phyloP scores from a whole-genome alignment of 202 grass and related monocot species.

The Hordeum pubiflorum region DNA sequence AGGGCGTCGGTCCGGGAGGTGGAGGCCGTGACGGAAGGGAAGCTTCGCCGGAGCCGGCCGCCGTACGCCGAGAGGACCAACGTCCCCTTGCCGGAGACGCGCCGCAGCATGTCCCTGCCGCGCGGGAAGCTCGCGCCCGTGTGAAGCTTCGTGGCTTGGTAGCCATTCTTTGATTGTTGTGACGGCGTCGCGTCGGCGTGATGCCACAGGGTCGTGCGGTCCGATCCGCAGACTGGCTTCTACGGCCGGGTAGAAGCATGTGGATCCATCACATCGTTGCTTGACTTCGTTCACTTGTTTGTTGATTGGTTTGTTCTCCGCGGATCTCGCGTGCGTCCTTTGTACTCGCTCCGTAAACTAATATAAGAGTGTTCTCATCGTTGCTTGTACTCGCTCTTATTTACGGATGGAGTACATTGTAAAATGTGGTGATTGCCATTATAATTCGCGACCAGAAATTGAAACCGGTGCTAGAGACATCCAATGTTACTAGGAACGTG shows the following conservation, averaged over 20 bases:
- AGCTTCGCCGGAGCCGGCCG: slow-evolving; percentile 45
- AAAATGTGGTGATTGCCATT: not conserved
- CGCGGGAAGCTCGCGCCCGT: slow-evolving; percentile 40
- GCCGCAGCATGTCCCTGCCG: slow-evolving; percentile 55
- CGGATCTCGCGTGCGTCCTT: not conserved
- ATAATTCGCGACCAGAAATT: not conserved
- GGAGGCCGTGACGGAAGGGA: slow-evolving; percentile 51
- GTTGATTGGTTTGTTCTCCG: not conserved
- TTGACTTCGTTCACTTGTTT: not conserved
- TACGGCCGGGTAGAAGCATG: slow-evolving; percentile 21
- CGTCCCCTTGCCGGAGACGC: slow-evolving; percentile 28
- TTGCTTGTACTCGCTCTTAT: no score
- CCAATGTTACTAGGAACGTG: no score
- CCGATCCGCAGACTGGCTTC: not conserved
- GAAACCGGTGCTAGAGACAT: not conserved
- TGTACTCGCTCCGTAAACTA: not conserved
- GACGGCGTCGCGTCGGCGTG: not conserved
- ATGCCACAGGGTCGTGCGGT: not conserved
- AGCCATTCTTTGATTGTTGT: slow-evolving; percentile 23
- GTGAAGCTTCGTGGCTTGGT: slow-evolving; percentile 18
- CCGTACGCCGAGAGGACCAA: slow-evolving; percentile 39
- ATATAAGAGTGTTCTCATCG: no score
- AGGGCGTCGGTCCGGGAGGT: slow-evolving; percentile 40
- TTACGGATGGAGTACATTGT: not conserved
- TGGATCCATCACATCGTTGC: not conserved